These are phyloP conservation scores for Eleusine coracana DNA, from an alignment of 176 grass and related monocot species.

Conservation along the genomic window DNA sequence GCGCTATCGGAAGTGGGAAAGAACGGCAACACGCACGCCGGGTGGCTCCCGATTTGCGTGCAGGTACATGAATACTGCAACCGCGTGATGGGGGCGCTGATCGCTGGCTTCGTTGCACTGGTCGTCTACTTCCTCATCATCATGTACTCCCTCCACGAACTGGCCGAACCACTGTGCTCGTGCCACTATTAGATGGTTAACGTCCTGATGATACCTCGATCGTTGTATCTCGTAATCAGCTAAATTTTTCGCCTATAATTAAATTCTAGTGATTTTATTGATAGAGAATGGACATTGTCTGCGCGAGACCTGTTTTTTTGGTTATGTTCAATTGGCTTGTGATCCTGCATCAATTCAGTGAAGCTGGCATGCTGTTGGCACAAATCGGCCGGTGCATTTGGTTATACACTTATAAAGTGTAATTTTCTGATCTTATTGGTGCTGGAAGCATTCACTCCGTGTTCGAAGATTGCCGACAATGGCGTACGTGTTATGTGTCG, in stretches of 20 bases:
- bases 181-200: constrained; percentile 40
- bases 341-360: not conserved
- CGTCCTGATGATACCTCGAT: not conserved
- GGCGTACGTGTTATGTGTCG: not conserved
- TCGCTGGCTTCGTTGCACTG: constrained; percentile 60
- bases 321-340: not conserved
- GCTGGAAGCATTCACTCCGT: not conserved
- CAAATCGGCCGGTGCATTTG: not conserved
- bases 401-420: not conserved
- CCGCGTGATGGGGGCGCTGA: constrained; percentile 70
- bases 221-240: not conserved
- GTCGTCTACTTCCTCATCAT: constrained; percentile 54
- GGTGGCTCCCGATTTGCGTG: constrained; percentile 83
- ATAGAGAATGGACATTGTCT: not conserved
- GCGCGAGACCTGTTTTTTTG: not conserved
- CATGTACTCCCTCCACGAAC: constrained; percentile 63
- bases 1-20: constrained; percentile 70
- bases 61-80: constrained; percentile 73
- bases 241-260: not conserved
- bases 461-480: not conserved
- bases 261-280: not conserved
- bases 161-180: constrained; percentile 48
- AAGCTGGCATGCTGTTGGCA: not conserved
- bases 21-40: constrained; percentile 79
- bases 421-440: not conserved